Evolutionary conservation across 768 basidiomycete species (phyloP), one percentile per base, ranked within the genome.

Genomic region (Collybia sordida): DNA sequence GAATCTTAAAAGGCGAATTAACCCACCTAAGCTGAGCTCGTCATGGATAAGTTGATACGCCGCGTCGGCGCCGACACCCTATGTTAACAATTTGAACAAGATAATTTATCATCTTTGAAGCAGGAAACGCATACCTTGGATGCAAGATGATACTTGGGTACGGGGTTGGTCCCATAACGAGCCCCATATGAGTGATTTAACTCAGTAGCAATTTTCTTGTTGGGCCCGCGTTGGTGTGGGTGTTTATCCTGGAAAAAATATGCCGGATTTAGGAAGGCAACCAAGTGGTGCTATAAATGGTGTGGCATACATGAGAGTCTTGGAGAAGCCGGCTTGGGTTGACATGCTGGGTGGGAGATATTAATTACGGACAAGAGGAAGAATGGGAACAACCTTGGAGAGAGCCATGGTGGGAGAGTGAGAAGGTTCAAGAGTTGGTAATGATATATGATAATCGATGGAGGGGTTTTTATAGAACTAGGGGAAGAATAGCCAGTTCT

Each of bases 141-240:
- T 0, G 87, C 79, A 7, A 91, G 60, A 49, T 72, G 72, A 65
- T 78, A 90, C 63, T 88, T 91, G 14, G 88, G 88, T 45, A 90
- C 68, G 17, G 85, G 74, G n/a, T 60, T 63, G n/a, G 85, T 84
- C 14, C 78, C 78, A 61, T 88, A 89, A 38, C 84, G 80, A 17
- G 77, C 79, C 19, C 80, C 82, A 52, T 86, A 88, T 0, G 79
- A 64, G 49, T 79, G 77, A 0, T 59, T 49, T 8, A 75, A 38
- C 1, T 65, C 51, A 31, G 69, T 60, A 6, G 72, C 58, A 2
- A 69, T 47, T 2, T 63, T 62, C 12, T 65, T 59, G 37, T 69
- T 73, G n/a, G 77, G 59, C 35, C 58, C 52, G 49, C 64, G 70
- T 41, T 67, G 68, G 37, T 68, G 63, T 31, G 56, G 55, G 44